A percentile compares a stretch with the other conserved stretches of the same genome.
Conservation (phyloP, 176 grass and related monocot species). For the Typha latifolia region DNA sequence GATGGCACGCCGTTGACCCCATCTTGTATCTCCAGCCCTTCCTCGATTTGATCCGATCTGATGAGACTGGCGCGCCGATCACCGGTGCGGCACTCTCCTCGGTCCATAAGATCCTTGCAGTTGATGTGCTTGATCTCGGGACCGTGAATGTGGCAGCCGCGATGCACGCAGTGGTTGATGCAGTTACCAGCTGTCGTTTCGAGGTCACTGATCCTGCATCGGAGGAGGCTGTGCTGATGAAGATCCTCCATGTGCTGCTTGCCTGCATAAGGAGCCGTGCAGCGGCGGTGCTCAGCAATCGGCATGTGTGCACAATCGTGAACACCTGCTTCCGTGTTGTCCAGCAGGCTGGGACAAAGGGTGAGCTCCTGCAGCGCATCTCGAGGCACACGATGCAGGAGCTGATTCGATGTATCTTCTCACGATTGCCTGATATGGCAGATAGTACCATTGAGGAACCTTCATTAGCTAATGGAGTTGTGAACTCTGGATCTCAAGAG, state of each 20-base stretch:
- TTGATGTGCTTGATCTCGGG: conserved; percentile 47
- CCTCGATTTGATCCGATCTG: conserved; percentile 83
- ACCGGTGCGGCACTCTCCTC: conserved; percentile 80
- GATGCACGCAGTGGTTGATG: conserved; percentile 72
- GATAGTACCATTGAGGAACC: background rate
- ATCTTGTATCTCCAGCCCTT: conserved; percentile 71
- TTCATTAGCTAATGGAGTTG: background rate
- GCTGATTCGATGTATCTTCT: conserved; percentile 70
- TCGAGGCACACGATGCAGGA: conserved; percentile 98
- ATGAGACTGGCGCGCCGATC: conserved; percentile 92
- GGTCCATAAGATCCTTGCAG: conserved; percentile 78
- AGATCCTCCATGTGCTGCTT: conserved; percentile 84
- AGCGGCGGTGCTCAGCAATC: conserved; percentile 49
- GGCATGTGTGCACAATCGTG: conserved; percentile 78
- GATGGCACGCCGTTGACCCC: conserved; percentile 38
- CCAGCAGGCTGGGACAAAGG: conserved; percentile 96
- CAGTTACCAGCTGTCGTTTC: conserved; percentile 78
- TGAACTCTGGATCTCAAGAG: background rate
- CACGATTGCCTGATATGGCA: conserved; percentile 39
- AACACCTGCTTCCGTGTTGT: conserved; percentile 95
- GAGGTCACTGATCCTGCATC: conserved; percentile 94
- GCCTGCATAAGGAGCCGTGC: conserved; percentile 60
- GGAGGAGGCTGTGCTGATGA: conserved; percentile 81
- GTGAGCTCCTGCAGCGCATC: conserved; percentile 87
- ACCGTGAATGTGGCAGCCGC: conserved; percentile 32